Conservation (phyloP, 805 yeast species). For the Candida ponderosae region DNA sequence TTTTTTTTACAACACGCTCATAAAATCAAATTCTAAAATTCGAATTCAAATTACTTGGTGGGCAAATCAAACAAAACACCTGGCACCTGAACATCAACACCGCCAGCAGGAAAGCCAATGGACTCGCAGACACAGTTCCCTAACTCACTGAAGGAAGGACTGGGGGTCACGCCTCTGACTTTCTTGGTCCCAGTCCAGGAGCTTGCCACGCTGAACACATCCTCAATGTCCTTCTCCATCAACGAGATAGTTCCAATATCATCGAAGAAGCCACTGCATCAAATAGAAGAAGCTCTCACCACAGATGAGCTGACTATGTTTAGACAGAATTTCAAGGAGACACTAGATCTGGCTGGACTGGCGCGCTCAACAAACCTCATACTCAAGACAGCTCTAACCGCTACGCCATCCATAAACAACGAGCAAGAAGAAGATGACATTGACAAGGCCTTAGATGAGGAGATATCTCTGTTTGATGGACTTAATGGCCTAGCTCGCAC, state of each 20-base stretch:
- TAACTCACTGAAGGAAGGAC: conserved; percentile 16
- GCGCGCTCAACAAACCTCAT: not conserved
- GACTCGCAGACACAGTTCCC: too few species aligned
- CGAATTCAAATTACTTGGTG: too few species aligned
- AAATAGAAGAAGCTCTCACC: conserved; percentile 1
- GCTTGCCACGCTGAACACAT: not conserved
- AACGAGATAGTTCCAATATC: conserved; percentile 2
- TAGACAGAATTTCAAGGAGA: not conserved
- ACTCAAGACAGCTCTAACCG: conserved; percentile 1
- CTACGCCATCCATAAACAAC: conserved; percentile 2
- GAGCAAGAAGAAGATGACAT: not conserved
- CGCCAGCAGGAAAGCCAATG: too few species aligned
- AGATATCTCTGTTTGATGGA: conserved; percentile 9
- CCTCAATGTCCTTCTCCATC: not conserved
- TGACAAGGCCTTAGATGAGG: not conserved
- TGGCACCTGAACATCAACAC: too few species aligned
- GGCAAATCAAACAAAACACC: too few species aligned
- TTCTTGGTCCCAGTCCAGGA: conserved; percentile 32
- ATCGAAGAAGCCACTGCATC: conserved; percentile 1
- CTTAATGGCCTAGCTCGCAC: conserved; percentile 6
- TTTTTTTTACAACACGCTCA: too few species aligned
- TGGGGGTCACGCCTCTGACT: conserved; percentile 27
- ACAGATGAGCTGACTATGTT: not conserved
- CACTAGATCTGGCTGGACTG: not conserved
- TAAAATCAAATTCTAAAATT: too few species aligned